Conservation (phyloP, 163 green algal species). For the Picocystis sp. region DNA sequence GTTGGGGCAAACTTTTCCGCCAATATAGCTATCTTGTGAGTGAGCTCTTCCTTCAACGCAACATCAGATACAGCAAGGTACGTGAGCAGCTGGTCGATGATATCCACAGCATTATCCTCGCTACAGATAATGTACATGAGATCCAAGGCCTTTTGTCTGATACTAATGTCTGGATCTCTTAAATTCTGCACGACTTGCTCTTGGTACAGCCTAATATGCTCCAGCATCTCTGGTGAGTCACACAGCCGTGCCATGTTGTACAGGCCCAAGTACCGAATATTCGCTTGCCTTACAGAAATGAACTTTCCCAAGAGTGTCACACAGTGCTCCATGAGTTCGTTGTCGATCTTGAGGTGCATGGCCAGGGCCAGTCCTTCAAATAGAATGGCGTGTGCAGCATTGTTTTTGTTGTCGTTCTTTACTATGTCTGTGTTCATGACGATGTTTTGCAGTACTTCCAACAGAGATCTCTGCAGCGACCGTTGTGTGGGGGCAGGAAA, state of each 20-base stretch:
- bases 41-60: conserved; percentile 81
- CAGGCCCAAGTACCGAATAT: conserved; percentile 85
- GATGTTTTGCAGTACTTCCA: conserved; percentile 47
- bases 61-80: conserved; percentile 55
- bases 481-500: conserved; percentile 74
- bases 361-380: conserved; percentile 63
- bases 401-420: conserved; percentile 75
- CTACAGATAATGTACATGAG: conserved; percentile 34
- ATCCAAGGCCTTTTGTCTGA: conserved; percentile 68
- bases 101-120: conserved; percentile 18
- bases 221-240: conserved; percentile 56
- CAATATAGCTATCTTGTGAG: conserved; percentile 77
- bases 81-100: conserved; percentile 70
- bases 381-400: conserved; percentile 85
- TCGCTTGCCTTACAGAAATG: conserved; percentile 53
- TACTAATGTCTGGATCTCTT: conserved; percentile 62
- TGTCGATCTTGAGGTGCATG: conserved; percentile 49
- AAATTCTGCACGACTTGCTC: conserved; percentile 9
- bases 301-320: conserved; percentile 65
- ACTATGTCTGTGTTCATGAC: conserved; percentile 12
- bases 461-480: conserved; percentile 27
- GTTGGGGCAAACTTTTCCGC: conserved; percentile 59
- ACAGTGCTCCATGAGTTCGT: conserved; percentile 48
- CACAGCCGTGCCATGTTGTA: conserved; percentile 68
- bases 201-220: conserved; percentile 39